Evolutionary conservation across 73 alveolate species (phyloP), one percentile per base, ranked within the genome.

Genomic region (Symbiodinium pilosum): DNA sequence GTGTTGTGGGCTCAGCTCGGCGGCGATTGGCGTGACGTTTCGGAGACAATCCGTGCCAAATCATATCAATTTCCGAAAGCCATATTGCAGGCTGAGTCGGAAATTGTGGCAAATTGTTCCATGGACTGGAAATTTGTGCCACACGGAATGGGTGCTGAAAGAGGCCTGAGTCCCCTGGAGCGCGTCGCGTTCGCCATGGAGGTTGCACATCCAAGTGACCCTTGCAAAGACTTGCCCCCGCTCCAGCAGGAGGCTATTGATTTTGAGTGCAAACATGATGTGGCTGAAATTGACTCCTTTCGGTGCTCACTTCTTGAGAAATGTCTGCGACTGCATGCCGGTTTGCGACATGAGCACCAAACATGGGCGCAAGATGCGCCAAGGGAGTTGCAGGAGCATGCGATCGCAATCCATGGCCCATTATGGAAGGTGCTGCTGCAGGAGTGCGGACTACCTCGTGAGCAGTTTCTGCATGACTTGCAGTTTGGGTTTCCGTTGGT

Each of bases 401-500:
- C 28, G 36, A 18, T 52, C 51, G 36, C 36, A 42, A 38, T 40
- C 36, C 59, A 34, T 40, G 47, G 59, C 83, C 93, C 77, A 47
- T 30, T 47, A 36, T 20, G 36, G 83, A 24, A 12, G 39, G 54
- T 39, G 18, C 4, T 59, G 93, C 24, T 86, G 43, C 36, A 20
- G 6, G 39, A 16, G 24, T 21, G 83, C 36, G 40, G 5, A 2
- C 4, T 52, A 0, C 83, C 40, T 12, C 83, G 26, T 42, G 86
- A 56, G 5, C 86, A 41, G 43, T 59, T 59, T 39, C 32, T 88
- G 43, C 71, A 20, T 8, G 95, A 56, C 47, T 56, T 88, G 32
- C 95, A 88, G 71, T 26, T 1, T 6, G 95, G 95, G 21, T 88
- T 88, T 59, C 95, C 86, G 3, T 16, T 88, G 86, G 73, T 59